Percentiles rank a stretch among this genome's conserved stretches.
Evolutionary conservation across 768 basidiomycete genomes (phyloP).

Genomic region (Xerocomellus intermedius): DNA sequence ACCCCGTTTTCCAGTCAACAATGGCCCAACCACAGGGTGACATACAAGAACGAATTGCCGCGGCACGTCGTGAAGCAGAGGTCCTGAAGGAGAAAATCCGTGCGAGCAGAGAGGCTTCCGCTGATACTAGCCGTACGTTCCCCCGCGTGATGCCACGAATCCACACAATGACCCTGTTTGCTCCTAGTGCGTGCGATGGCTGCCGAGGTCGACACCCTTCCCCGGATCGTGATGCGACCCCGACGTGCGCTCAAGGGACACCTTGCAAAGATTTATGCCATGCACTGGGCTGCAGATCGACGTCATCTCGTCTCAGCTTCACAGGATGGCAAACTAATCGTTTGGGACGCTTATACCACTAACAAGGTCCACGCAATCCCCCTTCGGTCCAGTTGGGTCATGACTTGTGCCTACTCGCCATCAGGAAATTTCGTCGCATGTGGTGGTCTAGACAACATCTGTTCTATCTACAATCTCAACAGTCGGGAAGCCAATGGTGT

Average conservation of each 20-base stretch:
- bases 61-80: conserved; percentile 95
- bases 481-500: conserved; percentile 70
- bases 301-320: conserved; percentile 99
- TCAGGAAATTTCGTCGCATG: conserved; percentile 97
- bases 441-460: conserved; percentile 98
- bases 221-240: conserved; percentile 95
- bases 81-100: conserved; percentile 98
- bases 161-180: conserved; percentile 14
- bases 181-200: conserved; percentile 94
- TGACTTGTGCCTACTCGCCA: conserved; percentile 99
- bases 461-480: conserved; percentile 95
- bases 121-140: conserved; percentile 93
- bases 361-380: conserved; percentile 99
- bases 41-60: conserved; percentile 91
- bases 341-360: conserved; percentile 99
- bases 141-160: conserved; percentile 2
- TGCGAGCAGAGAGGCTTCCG: conserved; percentile 92
- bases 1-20: conserved; percentile 2
- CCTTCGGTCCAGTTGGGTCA: conserved; percentile 97
- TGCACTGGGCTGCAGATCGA: conserved; percentile 99
- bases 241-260: conserved; percentile 94
- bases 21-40: conserved; percentile 84
- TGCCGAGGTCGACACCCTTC: conserved; percentile 91
- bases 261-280: conserved; percentile 99
- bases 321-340: conserved; percentile 98